Base-by-base conservation (phyloP, 148 eudicot genomes). In the Rhododendron henanense region DNA sequence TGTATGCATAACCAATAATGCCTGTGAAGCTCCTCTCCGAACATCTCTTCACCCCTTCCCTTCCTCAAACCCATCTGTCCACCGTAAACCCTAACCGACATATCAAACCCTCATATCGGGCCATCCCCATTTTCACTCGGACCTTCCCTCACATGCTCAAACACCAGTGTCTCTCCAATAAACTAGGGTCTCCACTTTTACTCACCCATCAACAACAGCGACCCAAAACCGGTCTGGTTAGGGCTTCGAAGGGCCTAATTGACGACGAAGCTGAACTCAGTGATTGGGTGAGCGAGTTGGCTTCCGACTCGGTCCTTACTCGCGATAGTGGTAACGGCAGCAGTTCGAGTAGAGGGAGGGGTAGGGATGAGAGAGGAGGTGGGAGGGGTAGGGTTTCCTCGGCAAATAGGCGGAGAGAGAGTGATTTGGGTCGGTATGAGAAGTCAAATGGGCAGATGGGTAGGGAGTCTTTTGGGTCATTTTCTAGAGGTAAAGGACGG, bases 231-330 rank as follows among this genome's bases (percentile, higher is more conserved):
- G 86, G 89, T 47, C 51, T 87, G 85, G 88, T 25, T 74, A 86
- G 89, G 87, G 89, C 89, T 18, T 59, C 93, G 0, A 94, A 91
- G 90, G 95, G 96, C 74, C 79, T 96, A 82, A 86, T 93, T 87
- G 99, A 94, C 71, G 99, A 95, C 71, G 98, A 96, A 77, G 95
- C 94, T 45, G 99, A 92, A 45, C 83, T 95, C 63, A 93, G 93
- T 84, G 89, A 91, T 41, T 94, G 98, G 99, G 97, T 94, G 39
- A 90, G 91, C 87, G 97, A 90, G 81, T 74, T 97, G 91, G 87
- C 90, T 77, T 92, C 98, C 28, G 86, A 88, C 39, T 91, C 95
- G 10, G 85, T 86, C 79, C 85, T 74, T 76, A 82, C 94, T 35
- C 90, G 91, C 78, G 91, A 90, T 50, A 90, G 87, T 65, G 88